phyloP scores from a whole-genome alignment of 2,329 filamentous ascomycete genomes.

The Tolypocladium cylindrosporum region DNA sequence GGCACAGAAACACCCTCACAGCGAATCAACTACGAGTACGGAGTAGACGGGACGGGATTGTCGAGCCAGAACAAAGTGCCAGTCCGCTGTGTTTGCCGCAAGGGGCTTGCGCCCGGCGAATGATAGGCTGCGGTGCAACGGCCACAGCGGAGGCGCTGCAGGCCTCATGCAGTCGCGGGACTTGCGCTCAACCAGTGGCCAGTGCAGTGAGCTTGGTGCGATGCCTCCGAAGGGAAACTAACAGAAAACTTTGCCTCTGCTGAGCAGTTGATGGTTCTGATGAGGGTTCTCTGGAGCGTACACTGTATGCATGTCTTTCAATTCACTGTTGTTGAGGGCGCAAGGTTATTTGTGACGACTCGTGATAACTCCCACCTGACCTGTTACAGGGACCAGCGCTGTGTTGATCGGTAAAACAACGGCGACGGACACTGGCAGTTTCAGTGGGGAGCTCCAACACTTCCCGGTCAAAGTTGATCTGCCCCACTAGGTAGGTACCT shows the following conservation, averaged over 20 bases:
- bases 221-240: not conserved
- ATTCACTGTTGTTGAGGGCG: not conserved
- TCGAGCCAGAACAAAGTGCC: too few species aligned
- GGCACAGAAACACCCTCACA: not conserved
- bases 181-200: not conserved
- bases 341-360: not conserved
- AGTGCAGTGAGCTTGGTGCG: not conserved
- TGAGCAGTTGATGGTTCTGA: too few species aligned
- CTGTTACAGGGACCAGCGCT: too few species aligned
- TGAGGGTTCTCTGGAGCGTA: too few species aligned
- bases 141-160: not conserved
- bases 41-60: too few species aligned
- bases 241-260: not conserved
- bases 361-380: not conserved
- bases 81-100: not conserved
- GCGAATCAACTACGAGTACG: not conserved
- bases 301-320: too few species aligned
- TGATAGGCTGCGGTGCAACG: not conserved
- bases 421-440: not conserved
- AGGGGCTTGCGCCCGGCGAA: not conserved
- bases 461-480: not conserved
- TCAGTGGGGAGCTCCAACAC: not conserved
- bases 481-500: not conserved
- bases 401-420: not conserved
- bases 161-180: not conserved